Evolutionary conservation across 768 basidiomycete genomes (phyloP).

Genomic region (Lepiota venenata): DNA sequence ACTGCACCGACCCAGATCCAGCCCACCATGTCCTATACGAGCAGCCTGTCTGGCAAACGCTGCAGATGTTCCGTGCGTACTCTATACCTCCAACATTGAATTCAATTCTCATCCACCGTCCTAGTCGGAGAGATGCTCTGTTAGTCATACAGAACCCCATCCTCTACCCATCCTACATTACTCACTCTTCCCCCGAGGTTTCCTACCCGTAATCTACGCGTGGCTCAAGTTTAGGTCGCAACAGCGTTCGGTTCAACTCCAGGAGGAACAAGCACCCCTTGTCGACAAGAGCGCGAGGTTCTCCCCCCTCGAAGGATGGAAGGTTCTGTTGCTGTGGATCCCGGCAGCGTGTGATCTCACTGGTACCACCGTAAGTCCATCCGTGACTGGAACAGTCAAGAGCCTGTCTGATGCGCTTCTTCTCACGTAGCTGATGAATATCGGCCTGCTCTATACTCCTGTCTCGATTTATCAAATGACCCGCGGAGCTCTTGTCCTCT

Average conservation of each 20-base stretch:
- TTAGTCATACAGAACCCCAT: slow-evolving; percentile 38
- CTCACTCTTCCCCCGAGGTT: slow-evolving; percentile 49
- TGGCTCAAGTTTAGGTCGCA: slow-evolving; percentile 44
- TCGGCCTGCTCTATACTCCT: slow-evolving; percentile 93
- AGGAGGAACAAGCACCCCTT: slow-evolving; percentile 38
- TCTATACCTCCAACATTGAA: slow-evolving; percentile 17
- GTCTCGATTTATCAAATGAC: slow-evolving; percentile 99
- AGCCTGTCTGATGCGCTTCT: slow-evolving; percentile 24
- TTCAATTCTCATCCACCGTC: slow-evolving; percentile 27
- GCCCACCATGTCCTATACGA: slow-evolving; percentile 73
- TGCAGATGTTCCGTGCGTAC: slow-evolving; percentile 83
- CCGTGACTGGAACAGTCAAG: slow-evolving; percentile 11
- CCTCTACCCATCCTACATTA: slow-evolving; percentile 19
- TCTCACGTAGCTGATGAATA: slow-evolving; percentile 73
- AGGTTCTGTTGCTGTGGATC: slow-evolving; percentile 77
- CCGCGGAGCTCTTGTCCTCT: slow-evolving; percentile 88
- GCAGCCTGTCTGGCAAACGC: slow-evolving; percentile 91
- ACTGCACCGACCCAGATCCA: slow-evolving; percentile 70
- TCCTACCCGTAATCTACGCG: slow-evolving; percentile 78
- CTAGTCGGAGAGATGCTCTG: slow-evolving; percentile 93
- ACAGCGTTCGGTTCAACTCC: slow-evolving; percentile 52
- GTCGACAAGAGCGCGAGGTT: slow-evolving; percentile 26
- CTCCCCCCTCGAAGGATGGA: slow-evolving; percentile 55
- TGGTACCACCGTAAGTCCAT: slow-evolving; percentile 74
- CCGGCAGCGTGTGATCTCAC: slow-evolving; percentile 89